Conservation (phyloP, 2,329 filamentous ascomycete genomes). For the Botryotinia narcissicola region DNA sequence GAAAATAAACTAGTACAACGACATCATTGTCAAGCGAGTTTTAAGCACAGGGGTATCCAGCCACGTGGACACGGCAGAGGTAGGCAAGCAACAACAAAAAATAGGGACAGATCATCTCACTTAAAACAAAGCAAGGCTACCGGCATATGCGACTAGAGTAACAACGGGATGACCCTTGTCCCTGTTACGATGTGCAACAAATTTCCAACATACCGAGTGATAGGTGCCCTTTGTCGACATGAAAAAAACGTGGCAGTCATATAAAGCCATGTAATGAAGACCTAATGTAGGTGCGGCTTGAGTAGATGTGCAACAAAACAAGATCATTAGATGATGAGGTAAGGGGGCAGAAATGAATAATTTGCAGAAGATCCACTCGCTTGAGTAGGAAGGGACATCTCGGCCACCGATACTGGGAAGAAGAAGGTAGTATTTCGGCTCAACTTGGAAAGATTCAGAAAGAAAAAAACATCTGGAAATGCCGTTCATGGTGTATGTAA, state of each 20-base stretch:
- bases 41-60: background rate
- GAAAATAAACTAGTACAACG: background rate
- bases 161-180: conserved; percentile 1
- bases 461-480: background rate
- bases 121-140: background rate
- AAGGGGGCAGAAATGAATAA: background rate
- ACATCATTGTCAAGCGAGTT: background rate
- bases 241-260: background rate
- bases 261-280: background rate
- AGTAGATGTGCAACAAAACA: conserved; percentile 18
- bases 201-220: conserved; percentile 2
- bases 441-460: background rate
- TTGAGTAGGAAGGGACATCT: conserved; percentile 3
- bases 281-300: conserved; percentile 7
- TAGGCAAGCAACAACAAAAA: conserved; percentile 8
- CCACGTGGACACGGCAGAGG: conserved; percentile 9
- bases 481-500: background rate
- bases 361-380: conserved; percentile 2
- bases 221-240: background rate
- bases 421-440: background rate
- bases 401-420: background rate
- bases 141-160: background rate
- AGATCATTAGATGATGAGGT: background rate
- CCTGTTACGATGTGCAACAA: conserved; percentile 16
- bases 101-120: background rate